Evolutionary conservation across 768 basidiomycete genomes (phyloP).

Genomic region (Clavulina sp.): DNA sequence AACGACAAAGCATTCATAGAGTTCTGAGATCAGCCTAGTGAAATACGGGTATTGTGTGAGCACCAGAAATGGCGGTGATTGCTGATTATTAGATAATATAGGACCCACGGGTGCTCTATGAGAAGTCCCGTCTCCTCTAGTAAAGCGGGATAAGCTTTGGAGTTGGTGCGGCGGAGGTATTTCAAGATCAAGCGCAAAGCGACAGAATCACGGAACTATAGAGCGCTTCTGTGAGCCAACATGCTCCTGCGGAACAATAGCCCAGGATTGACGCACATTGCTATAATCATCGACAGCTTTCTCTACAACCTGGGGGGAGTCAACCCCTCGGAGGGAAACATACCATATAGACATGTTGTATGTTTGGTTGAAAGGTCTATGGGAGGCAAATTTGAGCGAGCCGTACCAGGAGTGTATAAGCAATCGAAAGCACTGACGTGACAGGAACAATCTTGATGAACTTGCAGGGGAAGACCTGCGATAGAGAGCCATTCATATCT

Average conservation of each 20-base stretch:
- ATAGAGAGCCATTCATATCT: no score
- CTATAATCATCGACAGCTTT: slow-evolving; percentile 35
- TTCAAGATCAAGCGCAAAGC: slow-evolving; percentile 54
- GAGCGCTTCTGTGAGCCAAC: not conserved
- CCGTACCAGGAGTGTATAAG: no score
- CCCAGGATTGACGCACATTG: slow-evolving; percentile 29
- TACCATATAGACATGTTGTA: slow-evolving; percentile 74
- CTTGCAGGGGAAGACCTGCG: slow-evolving; percentile 33
- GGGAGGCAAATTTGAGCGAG: not conserved
- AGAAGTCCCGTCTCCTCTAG: slow-evolving; percentile 35
- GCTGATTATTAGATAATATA: no score
- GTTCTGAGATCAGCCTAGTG: slow-evolving; percentile 39
- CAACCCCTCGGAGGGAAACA: slow-evolving; percentile 42
- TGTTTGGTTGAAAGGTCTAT: slow-evolving; percentile 49
- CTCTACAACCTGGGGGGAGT: slow-evolving; percentile 34
- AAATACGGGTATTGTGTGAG: no score
- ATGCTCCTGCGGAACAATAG: not conserved
- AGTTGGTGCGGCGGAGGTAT: slow-evolving; percentile 54
- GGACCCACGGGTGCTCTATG: slow-evolving; percentile 58
- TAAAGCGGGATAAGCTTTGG: slow-evolving; percentile 45
- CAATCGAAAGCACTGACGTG: slow-evolving; percentile 30
- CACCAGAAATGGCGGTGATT: no score
- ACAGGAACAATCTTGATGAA: slow-evolving; percentile 62
- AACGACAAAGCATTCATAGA: slow-evolving; percentile 48
- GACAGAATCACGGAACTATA: slow-evolving; percentile 46